A percentile compares a stretch with the other conserved stretches of the same genome.
Conservation (phyloP, 768 basidiomycete species). For the Sarcodon sp. region DNA sequence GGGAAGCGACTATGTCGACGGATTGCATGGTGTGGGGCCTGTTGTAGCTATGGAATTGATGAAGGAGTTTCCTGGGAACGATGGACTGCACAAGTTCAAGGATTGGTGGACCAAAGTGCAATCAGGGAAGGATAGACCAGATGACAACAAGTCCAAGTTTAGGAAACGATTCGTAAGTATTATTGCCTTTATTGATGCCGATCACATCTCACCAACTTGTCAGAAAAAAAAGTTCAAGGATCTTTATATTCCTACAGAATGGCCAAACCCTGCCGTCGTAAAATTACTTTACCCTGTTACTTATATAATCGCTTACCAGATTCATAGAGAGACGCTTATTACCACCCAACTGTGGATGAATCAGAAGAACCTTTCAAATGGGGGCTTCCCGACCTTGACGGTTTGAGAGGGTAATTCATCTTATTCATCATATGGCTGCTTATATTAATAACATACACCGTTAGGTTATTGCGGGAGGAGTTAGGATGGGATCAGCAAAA, state of each 20-base stretch:
- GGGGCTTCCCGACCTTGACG: conserved; percentile 94
- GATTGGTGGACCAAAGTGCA: conserved; percentile 95
- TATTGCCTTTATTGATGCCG: conserved; percentile 4
- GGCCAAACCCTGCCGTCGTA: conserved; percentile 91
- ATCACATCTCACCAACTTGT: not conserved
- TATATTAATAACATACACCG: not conserved
- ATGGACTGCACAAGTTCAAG: conserved; percentile 77
- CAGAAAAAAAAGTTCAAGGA: conserved; percentile 88
- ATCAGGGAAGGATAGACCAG: conserved; percentile 68
- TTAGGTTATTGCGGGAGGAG: conserved; percentile 63
- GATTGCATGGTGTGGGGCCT: conserved; percentile 84
- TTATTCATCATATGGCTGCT: not conserved
- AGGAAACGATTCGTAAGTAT: conserved; percentile 72
- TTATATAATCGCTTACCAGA: not conserved
- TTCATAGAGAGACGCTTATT: conserved; percentile 79
- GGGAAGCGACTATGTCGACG: conserved; percentile 95
- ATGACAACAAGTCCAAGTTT: conserved; percentile 67
- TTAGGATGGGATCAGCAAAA: conserved; percentile 73
- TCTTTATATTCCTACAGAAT: conserved; percentile 68
- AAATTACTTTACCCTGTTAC: conserved; percentile 13
- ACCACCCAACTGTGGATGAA: conserved; percentile 79
- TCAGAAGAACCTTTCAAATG: conserved; percentile 94
- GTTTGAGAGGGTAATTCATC: conserved; percentile 34
- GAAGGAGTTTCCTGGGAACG: conserved; percentile 82
- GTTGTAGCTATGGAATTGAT: conserved; percentile 94